Base-by-base conservation (phyloP, 2,329 filamentous ascomycete genomes). In the Aspergillus ochraceoroseus region DNA sequence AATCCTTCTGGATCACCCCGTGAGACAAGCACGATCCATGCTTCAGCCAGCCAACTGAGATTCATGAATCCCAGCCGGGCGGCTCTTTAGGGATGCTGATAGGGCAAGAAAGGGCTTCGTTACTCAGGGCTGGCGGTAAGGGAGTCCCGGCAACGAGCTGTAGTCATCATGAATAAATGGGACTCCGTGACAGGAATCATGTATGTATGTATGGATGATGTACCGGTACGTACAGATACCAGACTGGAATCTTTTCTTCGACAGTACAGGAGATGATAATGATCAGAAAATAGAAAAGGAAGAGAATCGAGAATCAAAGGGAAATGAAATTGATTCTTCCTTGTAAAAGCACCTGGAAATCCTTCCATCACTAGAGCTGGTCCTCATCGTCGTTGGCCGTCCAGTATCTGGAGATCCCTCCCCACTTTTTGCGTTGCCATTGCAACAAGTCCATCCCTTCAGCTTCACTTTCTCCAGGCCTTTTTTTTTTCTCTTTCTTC, bases 381-480 rank as follows among this genome's bases (percentile, higher is more conserved):
- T n/a, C n/a, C n/a, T n/a, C n/a, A n/a, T n/a, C n/a, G n/a, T n/a
- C n/a, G n/a, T n/a, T n/a, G n/a, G n/a, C n/a, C n/a, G n/a, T n/a
- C n/a, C n/a, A 53, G 49, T 38, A 61, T 56, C 57, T 58, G 57
- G 57, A 61, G 60, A 63, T 63, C 60, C 34, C 60, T 63, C 61
- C 59, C 60, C 61, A 63, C 61, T 62, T 51, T n/a, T 51, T 56
- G 51, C 61, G 61, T 64, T 63, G 61, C 61, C 60, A 63, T 64
- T 63, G 62, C 61, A 65, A 64, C 61, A 64, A 62, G 56, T 51
- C 51, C 59, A 62, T 62, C 60, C 60, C 56, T 60, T 62, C 59
- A 62, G 58, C 60, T 63, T 64, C 62, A 60, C 53, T 57, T 62
- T 56, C 44, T 57, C 57, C 53, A 53, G 49, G 47, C 46, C 49